These are phyloP conservation scores for Cerrena zonata DNA, from an alignment of 1,284 basidiomycete genomes.

Conservation along the genomic window DNA sequence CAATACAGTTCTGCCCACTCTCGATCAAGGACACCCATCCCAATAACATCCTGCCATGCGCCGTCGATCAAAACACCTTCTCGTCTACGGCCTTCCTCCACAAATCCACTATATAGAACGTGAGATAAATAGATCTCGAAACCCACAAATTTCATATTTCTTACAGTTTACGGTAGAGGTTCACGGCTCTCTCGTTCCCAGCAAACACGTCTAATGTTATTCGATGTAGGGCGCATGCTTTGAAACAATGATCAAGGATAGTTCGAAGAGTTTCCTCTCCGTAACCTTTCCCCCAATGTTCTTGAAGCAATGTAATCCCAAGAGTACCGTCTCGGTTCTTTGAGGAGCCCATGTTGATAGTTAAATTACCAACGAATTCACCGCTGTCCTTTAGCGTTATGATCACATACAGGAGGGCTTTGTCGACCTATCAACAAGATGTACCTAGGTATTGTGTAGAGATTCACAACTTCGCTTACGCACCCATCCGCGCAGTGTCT, in stretches of 20 bases:
- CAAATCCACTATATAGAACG: not conserved
- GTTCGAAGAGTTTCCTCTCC: conserved; percentile 16
- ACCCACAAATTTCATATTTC: no score
- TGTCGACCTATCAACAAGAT: conserved; percentile 1
- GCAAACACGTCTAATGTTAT: conserved; percentile 13
- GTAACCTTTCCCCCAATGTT: conserved; percentile 14
- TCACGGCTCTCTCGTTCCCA: conserved; percentile 13
- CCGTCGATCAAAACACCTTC: not conserved
- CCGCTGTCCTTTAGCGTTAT: conserved; percentile 11
- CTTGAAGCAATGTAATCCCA: conserved; percentile 10
- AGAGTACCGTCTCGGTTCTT: conserved; percentile 13
- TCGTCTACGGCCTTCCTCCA: not conserved
- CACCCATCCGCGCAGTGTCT: conserved; percentile 2
- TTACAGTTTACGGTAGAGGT: conserved; percentile 16
- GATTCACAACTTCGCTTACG: no score
- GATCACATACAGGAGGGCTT: conserved; percentile 2
- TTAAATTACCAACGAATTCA: conserved; percentile 11
- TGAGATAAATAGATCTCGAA: not conserved
- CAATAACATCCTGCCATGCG: not conserved
- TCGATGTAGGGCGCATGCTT: conserved; percentile 11
- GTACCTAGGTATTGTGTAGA: no score
- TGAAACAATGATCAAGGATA: conserved; percentile 12
- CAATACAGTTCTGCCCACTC: not conserved
- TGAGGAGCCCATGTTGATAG: conserved; percentile 2
- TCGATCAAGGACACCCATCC: not conserved